phyloP scores from a whole-genome alignment of 768 basidiomycete genomes.

The Russula foetens region DNA sequence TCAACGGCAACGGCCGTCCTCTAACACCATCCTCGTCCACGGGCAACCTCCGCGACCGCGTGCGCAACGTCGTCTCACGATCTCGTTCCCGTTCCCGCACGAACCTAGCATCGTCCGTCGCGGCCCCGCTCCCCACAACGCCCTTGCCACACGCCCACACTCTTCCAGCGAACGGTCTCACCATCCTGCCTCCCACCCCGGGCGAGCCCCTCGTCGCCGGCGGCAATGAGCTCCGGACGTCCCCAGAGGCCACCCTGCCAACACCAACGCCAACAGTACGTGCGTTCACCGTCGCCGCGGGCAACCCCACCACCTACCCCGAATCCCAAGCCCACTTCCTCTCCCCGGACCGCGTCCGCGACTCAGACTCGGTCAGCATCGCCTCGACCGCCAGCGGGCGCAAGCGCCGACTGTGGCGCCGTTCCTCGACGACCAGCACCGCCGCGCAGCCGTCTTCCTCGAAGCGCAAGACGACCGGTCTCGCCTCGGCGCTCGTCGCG shows the following conservation, averaged over 20 bases:
- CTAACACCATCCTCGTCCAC: constrained; percentile 15
- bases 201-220: constrained; percentile 38
- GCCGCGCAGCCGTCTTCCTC: constrained; percentile 22
- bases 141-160: neutral
- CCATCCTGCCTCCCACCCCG: constrained; percentile 32
- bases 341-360: constrained; percentile 12
- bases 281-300: neutral
- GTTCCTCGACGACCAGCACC: neutral
- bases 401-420: constrained; percentile 14
- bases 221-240: neutral
- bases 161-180: neutral
- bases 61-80: constrained; percentile 15
- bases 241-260: neutral
- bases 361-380: constrained; percentile 19
- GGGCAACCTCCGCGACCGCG: constrained; percentile 16
- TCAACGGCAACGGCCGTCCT: neutral
- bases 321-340: constrained; percentile 6
- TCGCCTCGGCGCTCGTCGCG: constrained; percentile 58
- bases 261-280: constrained; percentile 7
- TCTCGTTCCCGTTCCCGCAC: constrained; percentile 8
- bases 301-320: neutral
- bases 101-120: neutral
- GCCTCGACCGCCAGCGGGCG: constrained; percentile 17
- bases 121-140: neutral
- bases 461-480: no score